Conservation (phyloP, 2,329 filamentous ascomycete species). For the Phoma herbarum region DNA sequence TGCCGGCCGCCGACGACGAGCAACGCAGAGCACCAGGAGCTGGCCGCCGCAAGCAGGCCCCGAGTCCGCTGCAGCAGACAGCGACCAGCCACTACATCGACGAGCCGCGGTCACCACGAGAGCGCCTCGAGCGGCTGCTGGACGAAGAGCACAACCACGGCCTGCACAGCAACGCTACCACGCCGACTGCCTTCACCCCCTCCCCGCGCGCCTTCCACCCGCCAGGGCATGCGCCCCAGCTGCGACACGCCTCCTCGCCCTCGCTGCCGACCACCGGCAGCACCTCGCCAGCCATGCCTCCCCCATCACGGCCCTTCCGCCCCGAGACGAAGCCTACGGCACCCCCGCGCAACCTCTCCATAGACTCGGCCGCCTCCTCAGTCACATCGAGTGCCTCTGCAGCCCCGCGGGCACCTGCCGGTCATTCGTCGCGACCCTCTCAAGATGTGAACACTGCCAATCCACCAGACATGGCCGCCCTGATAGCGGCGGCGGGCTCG, state of each 20-base stretch:
- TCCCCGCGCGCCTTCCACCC: constrained; percentile 36
- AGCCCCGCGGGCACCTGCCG: constrained; percentile 62
- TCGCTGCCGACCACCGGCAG: constrained; percentile 34
- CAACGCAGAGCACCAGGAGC: constrained; percentile 9
- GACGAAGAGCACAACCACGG: constrained; percentile 41
- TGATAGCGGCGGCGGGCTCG: constrained; percentile 86
- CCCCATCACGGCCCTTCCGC: constrained; percentile 47
- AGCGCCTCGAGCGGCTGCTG: constrained; percentile 52
- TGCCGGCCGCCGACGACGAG: constrained; percentile 25
- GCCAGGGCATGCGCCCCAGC: constrained; percentile 38
- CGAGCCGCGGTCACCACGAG: constrained; percentile 49
- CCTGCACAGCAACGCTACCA: constrained; percentile 19
- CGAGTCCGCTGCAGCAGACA: constrained; percentile 40
- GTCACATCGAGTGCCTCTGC: constrained; percentile 52
- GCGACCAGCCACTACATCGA: constrained; percentile 33
- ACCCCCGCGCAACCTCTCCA: constrained; percentile 79
- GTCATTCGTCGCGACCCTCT: constrained; percentile 65
- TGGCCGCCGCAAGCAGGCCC: constrained; percentile 36
- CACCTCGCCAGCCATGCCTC: constrained; percentile 46
- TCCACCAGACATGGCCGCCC: constrained; percentile 76
- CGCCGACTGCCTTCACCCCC: constrained; percentile 25
- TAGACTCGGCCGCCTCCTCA: constrained; percentile 88
- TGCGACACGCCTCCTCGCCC: constrained; percentile 49
- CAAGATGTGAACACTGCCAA: constrained; percentile 63
- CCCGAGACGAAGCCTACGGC: constrained; percentile 42